phyloP scores from a whole-genome alignment of 1,284 basidiomycete genomes.

The Melampsora larici-populina region DNA sequence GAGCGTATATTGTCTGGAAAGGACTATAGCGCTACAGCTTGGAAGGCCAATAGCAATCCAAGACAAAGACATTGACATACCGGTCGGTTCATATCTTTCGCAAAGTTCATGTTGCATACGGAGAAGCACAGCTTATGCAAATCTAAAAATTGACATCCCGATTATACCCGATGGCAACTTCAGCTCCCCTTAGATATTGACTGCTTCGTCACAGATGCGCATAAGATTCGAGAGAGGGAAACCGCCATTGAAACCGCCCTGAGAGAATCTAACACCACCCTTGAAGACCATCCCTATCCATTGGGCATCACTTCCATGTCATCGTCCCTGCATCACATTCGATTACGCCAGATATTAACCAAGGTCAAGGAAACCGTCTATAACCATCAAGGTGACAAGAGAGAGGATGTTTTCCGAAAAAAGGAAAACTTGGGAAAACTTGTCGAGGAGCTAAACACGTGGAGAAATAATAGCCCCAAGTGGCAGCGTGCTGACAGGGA shows the following conservation, averaged over 20 bases:
- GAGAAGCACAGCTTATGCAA: not conserved
- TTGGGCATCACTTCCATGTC: slow-evolving; percentile 28
- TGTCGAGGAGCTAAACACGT: slow-evolving; percentile 21
- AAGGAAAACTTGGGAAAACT: slow-evolving; percentile 10
- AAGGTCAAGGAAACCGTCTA: slow-evolving; percentile 37
- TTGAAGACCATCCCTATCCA: slow-evolving; percentile 27
- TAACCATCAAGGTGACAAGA: not conserved
- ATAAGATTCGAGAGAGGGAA: slow-evolving; percentile 16
- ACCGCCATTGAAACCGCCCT: slow-evolving; percentile 15
- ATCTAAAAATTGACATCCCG: not conserved
- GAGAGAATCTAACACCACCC: slow-evolving; percentile 13
- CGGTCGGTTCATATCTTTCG: slow-evolving; percentile 5
- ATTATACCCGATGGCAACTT: not conserved
- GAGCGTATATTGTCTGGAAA: slow-evolving; percentile 37
- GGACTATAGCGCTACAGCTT: slow-evolving; percentile 38
- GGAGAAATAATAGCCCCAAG: slow-evolving; percentile 3
- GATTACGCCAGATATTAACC: slow-evolving; percentile 17
- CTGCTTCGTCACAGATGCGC: slow-evolving; percentile 25
- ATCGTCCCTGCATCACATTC: slow-evolving; percentile 32
- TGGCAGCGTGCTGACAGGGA: not conserved
- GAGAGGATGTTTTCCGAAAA: not conserved
- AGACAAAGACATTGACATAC: slow-evolving; percentile 36
- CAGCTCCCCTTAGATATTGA: slow-evolving; percentile 42
- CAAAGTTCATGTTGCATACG: not conserved
- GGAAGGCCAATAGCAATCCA: slow-evolving; percentile 34